Evolutionary conservation across 176 grass and related monocot species (phyloP).

Genomic region (Aegilops speltoides): DNA sequence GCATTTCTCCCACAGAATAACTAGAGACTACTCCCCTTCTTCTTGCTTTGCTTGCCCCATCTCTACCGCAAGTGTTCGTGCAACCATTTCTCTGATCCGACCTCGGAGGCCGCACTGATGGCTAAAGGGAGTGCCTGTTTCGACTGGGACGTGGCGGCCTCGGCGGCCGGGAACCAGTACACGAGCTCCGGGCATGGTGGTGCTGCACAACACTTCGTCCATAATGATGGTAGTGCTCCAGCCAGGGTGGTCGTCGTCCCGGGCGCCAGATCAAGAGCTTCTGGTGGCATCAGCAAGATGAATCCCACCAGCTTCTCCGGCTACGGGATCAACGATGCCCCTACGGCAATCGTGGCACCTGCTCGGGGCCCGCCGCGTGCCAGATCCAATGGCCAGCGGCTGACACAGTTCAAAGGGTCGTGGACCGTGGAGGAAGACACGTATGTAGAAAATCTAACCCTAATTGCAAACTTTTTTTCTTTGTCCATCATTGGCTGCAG

Average conservation of each 20-base stretch:
- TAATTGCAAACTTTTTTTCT: background rate
- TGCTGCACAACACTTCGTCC: background rate
- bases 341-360: background rate
- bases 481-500: background rate
- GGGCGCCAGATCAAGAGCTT: background rate
- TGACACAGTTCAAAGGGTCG: conserved; percentile 17
- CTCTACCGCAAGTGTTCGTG: background rate
- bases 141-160: background rate
- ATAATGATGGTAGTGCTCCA: background rate
- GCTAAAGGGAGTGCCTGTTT: background rate
- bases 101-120: background rate
- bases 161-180: background rate
- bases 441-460: conserved; percentile 29
- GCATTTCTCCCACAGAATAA: background rate
- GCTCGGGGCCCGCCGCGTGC: background rate
- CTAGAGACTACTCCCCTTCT: background rate
- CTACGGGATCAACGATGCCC: background rate
- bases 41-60: background rate
- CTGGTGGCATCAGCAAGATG: background rate
- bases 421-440: conserved; percentile 66
- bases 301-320: background rate
- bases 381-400: background rate
- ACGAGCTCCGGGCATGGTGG: background rate
- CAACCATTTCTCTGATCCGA: background rate
- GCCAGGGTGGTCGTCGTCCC: background rate